phyloP scores from a whole-genome alignment of 1,284 basidiomycete species.

The Pyrrhoderma noxium region DNA sequence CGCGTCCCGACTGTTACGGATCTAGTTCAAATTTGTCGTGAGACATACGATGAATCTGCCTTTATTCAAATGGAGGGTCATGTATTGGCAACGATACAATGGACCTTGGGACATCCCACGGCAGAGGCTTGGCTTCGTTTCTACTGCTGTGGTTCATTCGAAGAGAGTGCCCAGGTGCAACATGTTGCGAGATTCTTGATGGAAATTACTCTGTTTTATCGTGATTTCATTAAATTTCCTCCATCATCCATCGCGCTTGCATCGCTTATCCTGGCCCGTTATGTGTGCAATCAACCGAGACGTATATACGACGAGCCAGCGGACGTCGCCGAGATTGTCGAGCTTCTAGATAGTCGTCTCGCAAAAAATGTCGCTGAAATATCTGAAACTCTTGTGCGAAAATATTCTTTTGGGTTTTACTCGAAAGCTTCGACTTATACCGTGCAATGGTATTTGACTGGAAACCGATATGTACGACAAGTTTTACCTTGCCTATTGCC shows the following conservation, averaged over 20 bases:
- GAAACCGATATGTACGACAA: constrained; percentile 57
- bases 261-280: constrained; percentile 82
- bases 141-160: constrained; percentile 59
- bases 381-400: constrained; percentile 92
- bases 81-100: constrained; percentile 92
- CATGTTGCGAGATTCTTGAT: constrained; percentile 95
- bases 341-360: constrained; percentile 80
- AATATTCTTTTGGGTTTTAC: constrained; percentile 95
- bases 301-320: constrained; percentile 75
- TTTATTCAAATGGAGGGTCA: constrained; percentile 98
- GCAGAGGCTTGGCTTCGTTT: constrained; percentile 94
- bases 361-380: constrained; percentile 82
- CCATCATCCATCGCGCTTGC: constrained; percentile 86
- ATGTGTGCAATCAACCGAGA: constrained; percentile 73
- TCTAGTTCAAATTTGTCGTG: constrained; percentile 89
- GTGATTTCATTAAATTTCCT: constrained; percentile 84
- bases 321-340: constrained; percentile 71
- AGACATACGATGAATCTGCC: constrained; percentile 92
- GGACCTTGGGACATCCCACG: constrained; percentile 96
- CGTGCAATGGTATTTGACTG: constrained; percentile 85
- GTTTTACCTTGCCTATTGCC: constrained; percentile 45
- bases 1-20: constrained; percentile 94
- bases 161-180: constrained; percentile 85
- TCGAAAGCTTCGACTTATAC: constrained; percentile 89
- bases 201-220: constrained; percentile 97